A percentile compares a stretch with the other conserved stretches of the same genome.
These are phyloP conservation scores for Coccomyxa sp. DNA, from an alignment of 139 green algal species.

Conservation along the genomic window DNA sequence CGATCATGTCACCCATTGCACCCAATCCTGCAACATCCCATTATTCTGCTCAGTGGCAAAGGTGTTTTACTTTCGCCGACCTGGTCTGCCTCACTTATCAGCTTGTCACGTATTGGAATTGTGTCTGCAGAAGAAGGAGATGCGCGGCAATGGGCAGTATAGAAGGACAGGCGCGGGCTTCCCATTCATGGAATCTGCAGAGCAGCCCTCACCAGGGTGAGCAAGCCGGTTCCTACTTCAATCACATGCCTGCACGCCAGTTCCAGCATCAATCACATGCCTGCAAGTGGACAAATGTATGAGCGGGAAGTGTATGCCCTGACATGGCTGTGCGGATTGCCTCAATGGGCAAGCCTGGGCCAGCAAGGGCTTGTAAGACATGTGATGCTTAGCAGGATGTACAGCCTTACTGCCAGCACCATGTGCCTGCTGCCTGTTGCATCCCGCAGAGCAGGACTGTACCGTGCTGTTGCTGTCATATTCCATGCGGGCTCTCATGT, in stretches of 20 bases:
- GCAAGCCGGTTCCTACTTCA: not conserved
- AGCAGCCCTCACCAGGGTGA: not conserved
- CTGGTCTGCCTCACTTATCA: too few species aligned
- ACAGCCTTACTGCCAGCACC: not conserved
- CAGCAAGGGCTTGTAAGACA: not conserved
- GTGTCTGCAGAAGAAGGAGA: not conserved
- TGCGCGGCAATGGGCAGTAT: not conserved
- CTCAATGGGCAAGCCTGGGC: not conserved
- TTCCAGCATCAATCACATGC: not conserved
- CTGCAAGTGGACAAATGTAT: not conserved
- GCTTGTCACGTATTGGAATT: too few species aligned
- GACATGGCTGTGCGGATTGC: not conserved
- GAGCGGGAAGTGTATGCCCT: not conserved
- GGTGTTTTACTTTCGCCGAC: too few species aligned
- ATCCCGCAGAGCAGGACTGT: not conserved
- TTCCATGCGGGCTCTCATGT: not conserved
- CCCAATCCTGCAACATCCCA: not conserved
- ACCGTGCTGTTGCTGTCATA: not conserved
- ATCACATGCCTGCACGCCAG: not conserved
- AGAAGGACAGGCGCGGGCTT: not conserved
- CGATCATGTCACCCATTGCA: not conserved
- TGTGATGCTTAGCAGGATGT: not conserved
- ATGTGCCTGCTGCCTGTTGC: not conserved
- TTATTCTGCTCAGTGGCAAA: too few species aligned
- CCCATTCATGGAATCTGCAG: slow-evolving; percentile 3